These are phyloP conservation scores for Parachlorella kessleri DNA, from an alignment of 139 green algal genomes.

Conservation along the genomic window DNA sequence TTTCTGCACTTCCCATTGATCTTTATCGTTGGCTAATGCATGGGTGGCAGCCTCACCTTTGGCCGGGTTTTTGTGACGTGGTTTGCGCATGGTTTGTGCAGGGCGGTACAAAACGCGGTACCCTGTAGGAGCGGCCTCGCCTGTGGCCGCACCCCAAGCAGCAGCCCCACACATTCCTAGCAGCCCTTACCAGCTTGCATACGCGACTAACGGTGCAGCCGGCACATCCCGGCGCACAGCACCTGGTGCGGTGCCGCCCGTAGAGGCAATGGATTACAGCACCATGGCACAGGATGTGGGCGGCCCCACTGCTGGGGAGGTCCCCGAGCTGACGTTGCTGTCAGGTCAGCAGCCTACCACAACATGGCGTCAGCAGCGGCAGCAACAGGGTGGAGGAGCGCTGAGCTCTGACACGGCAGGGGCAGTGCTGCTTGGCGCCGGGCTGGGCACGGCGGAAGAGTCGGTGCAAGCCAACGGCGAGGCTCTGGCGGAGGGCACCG, in stretches of 20 bases:
- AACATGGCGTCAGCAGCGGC: no score
- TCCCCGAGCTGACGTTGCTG: neutral
- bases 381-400: neutral
- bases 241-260: neutral
- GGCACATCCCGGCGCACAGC: neutral
- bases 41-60: neutral
- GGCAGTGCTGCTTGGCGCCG: neutral
- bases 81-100: neutral
- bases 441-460: neutral
- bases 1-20: neutral
- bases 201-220: no score
- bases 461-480: neutral
- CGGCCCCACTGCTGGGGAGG: no score
- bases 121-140: neutral
- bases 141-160: neutral
- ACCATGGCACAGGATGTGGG: neutral
- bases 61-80: neutral
- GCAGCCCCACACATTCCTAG: no score
- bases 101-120: neutral
- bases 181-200: no score
- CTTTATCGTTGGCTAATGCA: neutral
- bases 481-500: no score
- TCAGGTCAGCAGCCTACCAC: neutral
- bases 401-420: neutral
- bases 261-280: neutral